These are phyloP conservation scores for Solanum arcanum DNA, from an alignment of 257 asterid species.

Conservation along the genomic window DNA sequence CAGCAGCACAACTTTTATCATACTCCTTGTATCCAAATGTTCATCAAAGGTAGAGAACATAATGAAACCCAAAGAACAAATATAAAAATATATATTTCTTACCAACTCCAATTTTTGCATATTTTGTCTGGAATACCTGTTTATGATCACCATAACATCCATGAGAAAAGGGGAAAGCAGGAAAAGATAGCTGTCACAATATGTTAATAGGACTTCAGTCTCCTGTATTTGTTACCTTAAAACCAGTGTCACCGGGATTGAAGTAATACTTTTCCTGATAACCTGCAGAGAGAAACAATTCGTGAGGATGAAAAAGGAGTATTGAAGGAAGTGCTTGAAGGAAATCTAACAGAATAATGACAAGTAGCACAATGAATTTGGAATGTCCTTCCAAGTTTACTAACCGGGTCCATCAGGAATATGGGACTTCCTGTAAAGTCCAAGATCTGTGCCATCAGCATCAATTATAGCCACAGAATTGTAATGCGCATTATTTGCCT, in stretches of 20 bases:
- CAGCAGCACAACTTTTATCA: not conserved
- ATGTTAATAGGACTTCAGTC: not conserved
- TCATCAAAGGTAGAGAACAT: not conserved
- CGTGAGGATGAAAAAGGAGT: not conserved
- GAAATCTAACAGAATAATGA: not conserved
- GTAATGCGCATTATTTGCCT: conserved; percentile 95
- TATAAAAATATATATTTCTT: conserved; percentile 13
- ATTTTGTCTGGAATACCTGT: conserved; percentile 88
- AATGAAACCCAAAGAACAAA: not conserved
- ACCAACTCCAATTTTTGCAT: conserved; percentile 94
- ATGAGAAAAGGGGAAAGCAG: not conserved
- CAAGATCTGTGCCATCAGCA: conserved; percentile 94
- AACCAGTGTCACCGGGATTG: conserved; percentile 97
- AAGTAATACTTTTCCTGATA: conserved; percentile 98
- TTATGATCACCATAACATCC: not conserved
- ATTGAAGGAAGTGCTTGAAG: not conserved
- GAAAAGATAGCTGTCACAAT: not conserved
- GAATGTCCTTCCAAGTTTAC: conserved; percentile 3
- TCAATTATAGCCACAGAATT: conserved; percentile 83
- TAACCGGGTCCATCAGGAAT: conserved; percentile 98
- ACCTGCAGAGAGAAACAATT: conserved; percentile 28
- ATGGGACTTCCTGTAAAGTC: conserved; percentile 94
- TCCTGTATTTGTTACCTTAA: conserved; percentile 43
- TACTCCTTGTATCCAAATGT: not conserved
- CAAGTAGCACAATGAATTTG: not conserved